Evolutionary conservation across 2,329 filamentous ascomycete genomes (phyloP).

Genomic region (Purpureocillium takamizusanense): DNA sequence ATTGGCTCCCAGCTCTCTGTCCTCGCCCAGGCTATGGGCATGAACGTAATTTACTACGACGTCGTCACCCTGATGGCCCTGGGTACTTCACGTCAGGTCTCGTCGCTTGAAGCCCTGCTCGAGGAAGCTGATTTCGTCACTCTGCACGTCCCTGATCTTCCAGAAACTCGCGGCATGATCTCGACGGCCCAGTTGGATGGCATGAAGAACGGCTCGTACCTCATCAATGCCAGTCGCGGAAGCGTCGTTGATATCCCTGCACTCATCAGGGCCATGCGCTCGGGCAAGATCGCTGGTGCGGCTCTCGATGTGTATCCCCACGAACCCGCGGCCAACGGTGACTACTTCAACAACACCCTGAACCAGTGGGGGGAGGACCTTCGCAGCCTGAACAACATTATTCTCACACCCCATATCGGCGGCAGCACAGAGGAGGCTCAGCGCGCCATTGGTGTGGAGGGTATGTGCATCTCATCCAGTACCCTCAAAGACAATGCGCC

Average conservation of each 20-base stretch:
- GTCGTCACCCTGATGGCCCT: constrained; percentile 89
- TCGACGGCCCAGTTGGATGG: constrained; percentile 65
- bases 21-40: constrained; percentile 92
- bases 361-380: constrained; percentile 84
- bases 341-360: constrained; percentile 81
- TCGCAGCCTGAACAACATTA: constrained; percentile 78
- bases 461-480: constrained; percentile 21
- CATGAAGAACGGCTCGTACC: constrained; percentile 89
- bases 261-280: constrained; percentile 76
- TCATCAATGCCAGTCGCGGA: constrained; percentile 93
- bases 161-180: constrained; percentile 91
- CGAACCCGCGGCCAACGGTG: constrained; percentile 87
- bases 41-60: constrained; percentile 97
- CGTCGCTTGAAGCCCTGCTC: constrained; percentile 68
- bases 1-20: constrained; percentile 95
- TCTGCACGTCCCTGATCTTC: constrained; percentile 85
- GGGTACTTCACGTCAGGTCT: constrained; percentile 78
- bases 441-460: constrained; percentile 87
- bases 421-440: constrained; percentile 97
- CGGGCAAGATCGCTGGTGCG: constrained; percentile 81
- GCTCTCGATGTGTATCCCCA: constrained; percentile 95
- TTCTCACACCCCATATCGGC: constrained; percentile 93
- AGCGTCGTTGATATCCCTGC: constrained; percentile 91
- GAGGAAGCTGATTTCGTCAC: constrained; percentile 83
- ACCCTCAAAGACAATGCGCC: not conserved